Evolutionary conservation across 805 yeast genomes (phyloP), one percentile per base, ranked within the genome.

Genomic region (Candida railenensis): DNA sequence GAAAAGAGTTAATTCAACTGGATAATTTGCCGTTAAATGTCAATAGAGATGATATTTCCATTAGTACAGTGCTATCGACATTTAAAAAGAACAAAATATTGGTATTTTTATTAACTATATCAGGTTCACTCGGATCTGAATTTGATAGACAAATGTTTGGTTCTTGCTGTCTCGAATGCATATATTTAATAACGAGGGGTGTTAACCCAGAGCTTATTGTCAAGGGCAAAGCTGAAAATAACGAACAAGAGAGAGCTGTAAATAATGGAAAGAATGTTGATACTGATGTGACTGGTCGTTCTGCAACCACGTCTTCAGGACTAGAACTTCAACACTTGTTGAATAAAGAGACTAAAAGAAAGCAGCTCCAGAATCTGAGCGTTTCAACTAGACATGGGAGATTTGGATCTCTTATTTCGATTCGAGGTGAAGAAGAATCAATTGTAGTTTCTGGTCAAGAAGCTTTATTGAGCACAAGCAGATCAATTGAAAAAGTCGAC

Each of bases 391-490:
- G 99, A 40, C 99, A 92, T 60, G 91, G 94, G 2, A 76, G 96
- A 44, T 92, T 92, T 69, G 99, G 99, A 0, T 83, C 97, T 0
- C 69, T 91, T 51, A 64, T 90, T 9, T 83, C 96, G 1, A 73
- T 92, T 25, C 82, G 84, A 49, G 79, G 85, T 16, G 74, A 77
- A 20, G 82, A 83, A 44, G 72, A 81, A 22, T 63, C 87, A 16
- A 79, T 88, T 4, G 77, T 89, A 1, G 77, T 94, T 2, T 71
- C 76, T 2, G 94, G 96, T 2, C 91, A 87, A 53, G 78, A 79
- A 22, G 89, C 83, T 2, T 56, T 86, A 3, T 54, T 71, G 9
- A 71, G 75, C 38, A 73, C 75, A 18, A 66, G 53, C n/a, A 74
- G 80, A 39, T 71, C 90, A 0, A 63, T 92, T 32, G 76, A 78